Conservation (phyloP, 2,329 filamentous ascomycete genomes). For the Scytalidium sp. region DNA sequence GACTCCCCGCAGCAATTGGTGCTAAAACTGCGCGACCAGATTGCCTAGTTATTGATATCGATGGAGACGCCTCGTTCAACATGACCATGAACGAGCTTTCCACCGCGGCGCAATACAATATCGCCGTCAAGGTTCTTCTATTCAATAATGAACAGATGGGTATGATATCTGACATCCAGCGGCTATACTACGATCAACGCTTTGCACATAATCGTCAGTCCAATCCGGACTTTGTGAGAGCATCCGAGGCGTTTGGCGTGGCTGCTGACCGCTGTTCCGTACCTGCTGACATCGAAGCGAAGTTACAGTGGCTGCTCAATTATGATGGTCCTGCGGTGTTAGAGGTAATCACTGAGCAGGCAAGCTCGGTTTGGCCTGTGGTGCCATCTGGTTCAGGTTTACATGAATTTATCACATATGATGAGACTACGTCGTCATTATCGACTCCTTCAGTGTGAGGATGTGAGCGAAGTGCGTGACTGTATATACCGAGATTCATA, state of each 20-base stretch:
- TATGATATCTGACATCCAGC: neutral
- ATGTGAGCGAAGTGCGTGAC: too few species aligned
- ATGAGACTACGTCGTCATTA: slow-evolving; percentile 1
- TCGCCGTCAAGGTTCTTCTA: neutral
- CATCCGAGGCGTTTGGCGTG: neutral
- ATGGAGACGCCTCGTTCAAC: slow-evolving; percentile 2
- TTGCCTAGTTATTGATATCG: slow-evolving; percentile 1
- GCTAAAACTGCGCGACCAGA: slow-evolving; percentile 1
- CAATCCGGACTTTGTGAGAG: slow-evolving; percentile 2
- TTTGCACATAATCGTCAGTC: neutral
- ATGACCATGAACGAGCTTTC: slow-evolving; percentile 2
- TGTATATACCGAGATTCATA: too few species aligned
- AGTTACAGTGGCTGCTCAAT: slow-evolving; percentile 1
- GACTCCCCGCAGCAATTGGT: slow-evolving; percentile 1
- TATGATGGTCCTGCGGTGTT: slow-evolving; percentile 1
- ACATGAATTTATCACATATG: slow-evolving; percentile 3
- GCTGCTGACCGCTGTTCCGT: neutral
- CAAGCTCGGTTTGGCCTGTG: neutral
- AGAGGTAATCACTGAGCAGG: slow-evolving; percentile 1
- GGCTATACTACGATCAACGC: neutral
- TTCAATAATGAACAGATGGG: slow-evolving; percentile 2
- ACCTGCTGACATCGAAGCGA: neutral
- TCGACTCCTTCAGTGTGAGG: neutral
- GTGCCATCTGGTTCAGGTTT: slow-evolving; percentile 2
- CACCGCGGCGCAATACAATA: neutral